phyloP scores from a whole-genome alignment of 352 stramenopile genomes.

The Globisporangium lucens region DNA sequence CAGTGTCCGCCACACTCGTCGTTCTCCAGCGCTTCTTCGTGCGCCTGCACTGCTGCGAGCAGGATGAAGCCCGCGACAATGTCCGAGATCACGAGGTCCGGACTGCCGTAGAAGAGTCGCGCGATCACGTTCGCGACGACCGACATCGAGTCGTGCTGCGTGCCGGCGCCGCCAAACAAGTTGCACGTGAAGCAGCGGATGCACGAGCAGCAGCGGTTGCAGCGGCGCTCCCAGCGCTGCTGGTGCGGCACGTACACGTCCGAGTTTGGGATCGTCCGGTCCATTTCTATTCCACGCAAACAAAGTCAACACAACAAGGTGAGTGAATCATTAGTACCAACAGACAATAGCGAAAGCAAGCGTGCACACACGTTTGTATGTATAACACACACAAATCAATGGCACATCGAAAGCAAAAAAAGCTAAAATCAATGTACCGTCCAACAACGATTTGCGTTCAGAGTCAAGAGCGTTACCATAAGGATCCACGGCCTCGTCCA shows the following conservation, averaged over 20 bases:
- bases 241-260: conserved; percentile 83
- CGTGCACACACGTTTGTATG: neutral
- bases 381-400: conserved; percentile 6
- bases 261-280: conserved; percentile 61
- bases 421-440: conserved; percentile 38
- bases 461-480: conserved; percentile 70
- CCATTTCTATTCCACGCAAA: conserved; percentile 31
- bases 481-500: conserved; percentile 28
- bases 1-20: conserved; percentile 20
- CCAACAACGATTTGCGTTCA: conserved; percentile 76
- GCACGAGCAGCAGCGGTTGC: conserved; percentile 72
- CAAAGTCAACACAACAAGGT: neutral
- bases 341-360: neutral
- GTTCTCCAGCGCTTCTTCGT: conserved; percentile 56
- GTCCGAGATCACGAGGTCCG: conserved; percentile 85
- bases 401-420: conserved; percentile 8
- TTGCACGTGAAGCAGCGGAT: conserved; percentile 86
- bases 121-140: conserved; percentile 84
- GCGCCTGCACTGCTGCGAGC: conserved; percentile 72
- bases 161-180: conserved; percentile 82
- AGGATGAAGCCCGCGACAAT: conserved; percentile 85
- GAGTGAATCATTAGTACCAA: neutral
- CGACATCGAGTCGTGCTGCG: conserved; percentile 84
- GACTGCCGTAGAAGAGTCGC: conserved; percentile 83
- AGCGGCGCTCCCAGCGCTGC: conserved; percentile 72